These are phyloP conservation scores for Musa troglodytarum DNA, from an alignment of 176 grass and related monocot species.

Conservation along the genomic window DNA sequence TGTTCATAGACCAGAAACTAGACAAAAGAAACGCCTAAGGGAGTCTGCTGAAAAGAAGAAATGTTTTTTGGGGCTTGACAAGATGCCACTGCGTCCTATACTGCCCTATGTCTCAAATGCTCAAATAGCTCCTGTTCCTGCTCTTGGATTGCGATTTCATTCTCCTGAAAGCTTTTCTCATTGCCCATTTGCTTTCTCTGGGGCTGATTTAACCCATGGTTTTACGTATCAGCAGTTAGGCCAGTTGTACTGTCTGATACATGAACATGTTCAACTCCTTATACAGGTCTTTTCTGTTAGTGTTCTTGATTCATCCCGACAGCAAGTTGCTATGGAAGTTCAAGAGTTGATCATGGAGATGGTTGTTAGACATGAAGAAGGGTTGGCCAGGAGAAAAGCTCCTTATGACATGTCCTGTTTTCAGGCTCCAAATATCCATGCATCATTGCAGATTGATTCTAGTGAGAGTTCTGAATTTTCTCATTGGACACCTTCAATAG, in stretches of 20 bases:
- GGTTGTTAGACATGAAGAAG: constrained; percentile 54
- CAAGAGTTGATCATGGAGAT: constrained; percentile 82
- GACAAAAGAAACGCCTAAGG: constrained; percentile 40
- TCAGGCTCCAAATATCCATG: constrained; percentile 29
- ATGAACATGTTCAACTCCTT: constrained; percentile 87
- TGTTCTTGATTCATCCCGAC: constrained; percentile 65
- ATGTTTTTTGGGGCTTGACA: constrained; percentile 24
- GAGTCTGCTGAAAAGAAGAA: constrained; percentile 31
- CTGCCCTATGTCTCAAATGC: constrained; percentile 40
- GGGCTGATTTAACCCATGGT: constrained; percentile 38
- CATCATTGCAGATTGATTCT: constrained; percentile 30
- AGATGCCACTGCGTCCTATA: constrained; percentile 41
- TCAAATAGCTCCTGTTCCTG: constrained; percentile 15
- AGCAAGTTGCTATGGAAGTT: constrained; percentile 44
- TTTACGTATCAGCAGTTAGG: constrained; percentile 77
- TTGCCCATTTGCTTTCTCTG: constrained; percentile 15
- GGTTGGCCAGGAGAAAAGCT: constrained; percentile 46
- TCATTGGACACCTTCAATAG: constrained; percentile 53
- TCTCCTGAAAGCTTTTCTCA: constrained; percentile 30
- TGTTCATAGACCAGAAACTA: constrained; percentile 50
- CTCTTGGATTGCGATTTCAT: constrained; percentile 38
- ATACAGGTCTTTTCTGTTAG: constrained; percentile 83
- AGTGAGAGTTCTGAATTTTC: constrained; percentile 25
- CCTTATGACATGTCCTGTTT: constrained; percentile 39
- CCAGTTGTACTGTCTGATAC: constrained; percentile 61